These are phyloP conservation scores for Leishmania arabica DNA, from an alignment of 208 protist species.

Conservation along the genomic window DNA sequence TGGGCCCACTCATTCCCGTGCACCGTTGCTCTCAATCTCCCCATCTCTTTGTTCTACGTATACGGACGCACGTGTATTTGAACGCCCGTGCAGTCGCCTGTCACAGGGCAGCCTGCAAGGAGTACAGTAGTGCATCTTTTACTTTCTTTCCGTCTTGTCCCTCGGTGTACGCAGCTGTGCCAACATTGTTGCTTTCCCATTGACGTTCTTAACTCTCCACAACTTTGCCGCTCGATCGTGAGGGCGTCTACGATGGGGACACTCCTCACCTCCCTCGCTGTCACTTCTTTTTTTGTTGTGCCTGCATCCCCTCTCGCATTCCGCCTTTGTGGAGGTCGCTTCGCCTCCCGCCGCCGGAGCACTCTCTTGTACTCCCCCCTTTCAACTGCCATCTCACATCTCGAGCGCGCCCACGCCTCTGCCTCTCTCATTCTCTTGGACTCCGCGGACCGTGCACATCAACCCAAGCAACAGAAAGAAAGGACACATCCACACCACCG, in stretches of 20 bases:
- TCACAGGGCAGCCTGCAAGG: not conserved
- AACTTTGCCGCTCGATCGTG: not conserved
- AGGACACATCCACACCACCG: not conserved
- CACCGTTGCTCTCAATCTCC: not conserved
- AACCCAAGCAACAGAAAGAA: too few relatives aligned
- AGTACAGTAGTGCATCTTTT: not conserved
- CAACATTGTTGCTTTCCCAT: not conserved
- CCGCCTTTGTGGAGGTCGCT: not conserved
- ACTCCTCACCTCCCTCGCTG: not conserved
- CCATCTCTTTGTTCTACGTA: not conserved
- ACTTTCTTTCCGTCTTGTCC: slow-evolving; percentile 4
- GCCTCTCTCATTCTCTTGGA: not conserved
- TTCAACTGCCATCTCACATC: not conserved
- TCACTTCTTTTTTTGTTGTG: slow-evolving; percentile 8
- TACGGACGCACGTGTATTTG: not conserved
- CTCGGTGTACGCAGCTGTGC: too few relatives aligned
- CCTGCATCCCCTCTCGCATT: slow-evolving; percentile 19
- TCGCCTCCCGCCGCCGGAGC: too few relatives aligned
- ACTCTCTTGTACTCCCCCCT: not conserved
- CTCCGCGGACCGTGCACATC: not conserved
- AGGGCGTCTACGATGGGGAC: not conserved
- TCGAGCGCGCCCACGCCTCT: not conserved
- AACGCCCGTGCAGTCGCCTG: not conserved
- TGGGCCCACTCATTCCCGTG: too few relatives aligned
- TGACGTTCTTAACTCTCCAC: not conserved